Percentiles rank a stretch among this genome's conserved stretches.
Evolutionary conservation across 2,329 filamentous ascomycete species (phyloP).

Genomic region (Hymenoscyphus fructigenus): DNA sequence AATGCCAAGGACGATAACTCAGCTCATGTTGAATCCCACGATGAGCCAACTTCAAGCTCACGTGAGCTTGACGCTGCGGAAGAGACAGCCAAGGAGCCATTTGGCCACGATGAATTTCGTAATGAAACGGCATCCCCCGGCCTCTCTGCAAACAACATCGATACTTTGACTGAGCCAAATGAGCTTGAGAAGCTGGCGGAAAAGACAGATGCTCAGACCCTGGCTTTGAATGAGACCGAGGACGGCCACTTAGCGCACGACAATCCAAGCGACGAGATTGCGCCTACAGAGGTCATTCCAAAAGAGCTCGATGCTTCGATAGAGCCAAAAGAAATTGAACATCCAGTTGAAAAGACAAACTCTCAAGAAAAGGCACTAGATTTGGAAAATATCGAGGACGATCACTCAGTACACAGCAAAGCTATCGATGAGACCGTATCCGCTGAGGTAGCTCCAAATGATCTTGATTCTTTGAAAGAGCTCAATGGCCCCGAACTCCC

Average conservation of each 20-base stretch:
- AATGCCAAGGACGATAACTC: background rate
- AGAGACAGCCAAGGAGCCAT: background rate
- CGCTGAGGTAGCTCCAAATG: background rate
- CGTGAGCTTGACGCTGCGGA: background rate
- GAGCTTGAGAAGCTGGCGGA: too few species aligned
- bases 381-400: background rate
- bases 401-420: background rate
- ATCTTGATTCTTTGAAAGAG: background rate
- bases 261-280: background rate
- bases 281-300: background rate
- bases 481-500: background rate
- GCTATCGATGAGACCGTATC: background rate
- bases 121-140: background rate
- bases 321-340: too few species aligned
- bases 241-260: background rate
- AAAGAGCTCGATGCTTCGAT: background rate
- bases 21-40: background rate
- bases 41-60: background rate
- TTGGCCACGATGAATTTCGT: background rate
- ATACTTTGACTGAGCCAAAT: background rate
- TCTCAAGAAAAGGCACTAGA: background rate
- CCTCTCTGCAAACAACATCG: background rate
- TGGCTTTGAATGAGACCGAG: background rate
- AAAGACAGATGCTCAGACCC: too few species aligned
- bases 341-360: too few species aligned